Conservation (phyloP, 2,329 filamentous ascomycete species). For the Phialophora macrospora region DNA sequence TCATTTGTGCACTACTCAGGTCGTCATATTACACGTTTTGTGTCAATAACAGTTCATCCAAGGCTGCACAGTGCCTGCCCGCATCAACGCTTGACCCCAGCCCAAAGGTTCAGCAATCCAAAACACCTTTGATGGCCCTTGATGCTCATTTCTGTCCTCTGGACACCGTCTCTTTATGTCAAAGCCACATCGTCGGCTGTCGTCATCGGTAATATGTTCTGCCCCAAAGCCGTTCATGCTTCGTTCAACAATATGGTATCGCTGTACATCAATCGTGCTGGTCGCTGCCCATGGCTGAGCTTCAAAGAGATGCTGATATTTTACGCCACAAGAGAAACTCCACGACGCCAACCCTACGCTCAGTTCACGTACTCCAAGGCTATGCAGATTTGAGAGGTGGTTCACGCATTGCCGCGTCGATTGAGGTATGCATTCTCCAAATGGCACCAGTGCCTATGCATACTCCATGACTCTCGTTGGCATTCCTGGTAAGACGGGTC, state of each 20-base stretch:
- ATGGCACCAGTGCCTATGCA: conserved; percentile 93
- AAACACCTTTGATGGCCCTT: conserved; percentile 24
- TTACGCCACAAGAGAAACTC: conserved; percentile 10
- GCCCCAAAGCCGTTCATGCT: conserved; percentile 12
- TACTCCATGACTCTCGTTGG: conserved; percentile 98
- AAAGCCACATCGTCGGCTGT: conserved; percentile 17
- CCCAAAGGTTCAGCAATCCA: conserved; percentile 30
- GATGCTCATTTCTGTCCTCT: conserved; percentile 16
- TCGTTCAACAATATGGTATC: conserved; percentile 28
- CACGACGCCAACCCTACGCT: conserved; percentile 27
- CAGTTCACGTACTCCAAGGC: conserved; percentile 34
- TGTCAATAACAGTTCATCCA: conserved; percentile 29
- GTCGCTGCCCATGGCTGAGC: conserved; percentile 17
- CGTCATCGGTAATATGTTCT: conserved; percentile 24
- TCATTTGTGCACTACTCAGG: conserved; percentile 32
- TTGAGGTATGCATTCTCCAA: conserved; percentile 35
- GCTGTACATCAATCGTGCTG: conserved; percentile 31
- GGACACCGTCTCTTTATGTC: conserved; percentile 12
- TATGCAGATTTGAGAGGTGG: conserved; percentile 31
- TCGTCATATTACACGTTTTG: conserved; percentile 34
- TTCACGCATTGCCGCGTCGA: conserved; percentile 27
- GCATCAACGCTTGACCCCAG: conserved; percentile 10
- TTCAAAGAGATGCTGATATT: conserved; percentile 12
- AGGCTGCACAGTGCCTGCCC: conserved; percentile 16
- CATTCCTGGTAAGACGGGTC: conserved; percentile 60